Evolutionary conservation across 2,329 filamentous ascomycete genomes (phyloP).

Genomic region (Clonostachys rhizophaga): DNA sequence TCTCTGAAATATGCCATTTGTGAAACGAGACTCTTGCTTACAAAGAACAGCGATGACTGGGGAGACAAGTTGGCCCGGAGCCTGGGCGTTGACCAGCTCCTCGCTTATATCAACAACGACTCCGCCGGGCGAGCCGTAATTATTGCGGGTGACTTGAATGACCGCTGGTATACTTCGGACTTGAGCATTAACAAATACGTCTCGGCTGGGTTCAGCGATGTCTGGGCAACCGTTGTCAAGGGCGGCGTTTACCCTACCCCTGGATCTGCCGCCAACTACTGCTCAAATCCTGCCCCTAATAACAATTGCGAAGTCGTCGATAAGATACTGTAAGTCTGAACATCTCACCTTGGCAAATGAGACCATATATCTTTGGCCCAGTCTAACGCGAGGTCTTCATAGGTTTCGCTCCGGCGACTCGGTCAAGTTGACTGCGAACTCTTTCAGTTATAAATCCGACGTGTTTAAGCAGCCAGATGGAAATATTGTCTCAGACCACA

Average conservation of each 20-base stretch:
- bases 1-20: neutral
- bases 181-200: conserved; percentile 44
- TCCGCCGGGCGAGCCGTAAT: conserved; percentile 58
- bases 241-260: conserved; percentile 37
- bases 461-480: conserved; percentile 55
- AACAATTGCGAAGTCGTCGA: conserved; percentile 61
- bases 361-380: neutral
- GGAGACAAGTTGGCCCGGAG: conserved; percentile 51
- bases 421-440: conserved; percentile 37
- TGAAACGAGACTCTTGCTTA: neutral
- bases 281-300: conserved; percentile 50
- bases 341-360: neutral
- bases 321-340: conserved; percentile 45
- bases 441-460: conserved; percentile 48
- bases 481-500: conserved; percentile 57
- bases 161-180: conserved; percentile 46
- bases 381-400: neutral
- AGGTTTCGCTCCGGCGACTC: conserved; percentile 45
- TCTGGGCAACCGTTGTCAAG: conserved; percentile 53
- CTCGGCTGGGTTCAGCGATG: conserved; percentile 48
- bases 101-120: conserved; percentile 48
- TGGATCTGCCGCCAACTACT: conserved; percentile 32
- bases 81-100: conserved; percentile 54
- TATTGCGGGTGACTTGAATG: conserved; percentile 62
- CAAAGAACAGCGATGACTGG: conserved; percentile 28